phyloP scores from a whole-genome alignment of 257 asterid genomes.

The Prunella vulgaris region DNA sequence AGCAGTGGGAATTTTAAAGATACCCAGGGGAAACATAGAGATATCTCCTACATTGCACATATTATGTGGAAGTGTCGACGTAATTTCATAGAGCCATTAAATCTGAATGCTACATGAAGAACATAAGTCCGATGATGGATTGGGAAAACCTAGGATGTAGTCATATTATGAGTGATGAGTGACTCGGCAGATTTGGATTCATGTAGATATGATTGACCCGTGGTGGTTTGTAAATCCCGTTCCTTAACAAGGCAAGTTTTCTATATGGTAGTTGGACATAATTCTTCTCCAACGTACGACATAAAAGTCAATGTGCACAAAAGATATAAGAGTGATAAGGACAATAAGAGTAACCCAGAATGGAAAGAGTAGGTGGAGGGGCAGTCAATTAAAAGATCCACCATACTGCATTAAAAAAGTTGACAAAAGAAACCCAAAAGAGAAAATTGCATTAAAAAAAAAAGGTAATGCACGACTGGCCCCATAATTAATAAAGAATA shows the following conservation, averaged over 20 bases:
- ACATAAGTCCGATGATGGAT: neutral
- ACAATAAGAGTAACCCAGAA: neutral
- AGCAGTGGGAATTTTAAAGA: neutral
- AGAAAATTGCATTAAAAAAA: neutral
- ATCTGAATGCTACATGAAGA: slow-evolving; percentile 9
- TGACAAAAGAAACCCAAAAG: neutral
- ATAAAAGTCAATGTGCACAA: neutral
- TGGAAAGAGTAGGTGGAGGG: neutral
- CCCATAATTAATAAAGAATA: neutral
- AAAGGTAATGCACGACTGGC: neutral
- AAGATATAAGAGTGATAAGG: neutral
- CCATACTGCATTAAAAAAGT: neutral
- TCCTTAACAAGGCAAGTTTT: neutral
- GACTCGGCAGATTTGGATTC: neutral
- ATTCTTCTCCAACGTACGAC: neutral
- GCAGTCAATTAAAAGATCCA: neutral
- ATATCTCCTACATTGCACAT: neutral
- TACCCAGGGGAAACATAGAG: neutral
- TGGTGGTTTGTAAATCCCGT: neutral
- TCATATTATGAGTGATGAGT: neutral
- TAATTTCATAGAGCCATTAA: neutral
- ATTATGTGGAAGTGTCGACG: neutral
- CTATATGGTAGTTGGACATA: neutral
- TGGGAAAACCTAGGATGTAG: neutral
- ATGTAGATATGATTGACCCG: neutral